These are phyloP conservation scores for Phlebopus sp. DNA, from an alignment of 1,284 basidiomycete species.

Conservation along the genomic window DNA sequence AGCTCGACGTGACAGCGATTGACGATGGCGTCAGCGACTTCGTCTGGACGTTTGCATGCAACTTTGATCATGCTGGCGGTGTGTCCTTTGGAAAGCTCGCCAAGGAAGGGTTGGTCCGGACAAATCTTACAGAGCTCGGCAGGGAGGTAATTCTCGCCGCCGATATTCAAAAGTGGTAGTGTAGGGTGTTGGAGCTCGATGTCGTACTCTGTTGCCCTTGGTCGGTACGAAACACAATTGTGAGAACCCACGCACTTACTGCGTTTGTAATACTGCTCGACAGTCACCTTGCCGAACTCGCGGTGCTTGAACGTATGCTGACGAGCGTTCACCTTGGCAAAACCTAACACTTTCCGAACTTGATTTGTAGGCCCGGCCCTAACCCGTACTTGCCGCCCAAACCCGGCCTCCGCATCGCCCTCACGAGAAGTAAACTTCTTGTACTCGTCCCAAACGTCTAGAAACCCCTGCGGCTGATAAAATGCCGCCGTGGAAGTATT, in stretches of 20 bases:
- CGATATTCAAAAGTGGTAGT: slow-evolving; percentile 61
- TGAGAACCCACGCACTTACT: slow-evolving; percentile 41
- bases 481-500: slow-evolving; percentile 79
- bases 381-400: slow-evolving; percentile 60
- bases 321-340: slow-evolving; percentile 45
- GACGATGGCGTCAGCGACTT: slow-evolving; percentile 61
- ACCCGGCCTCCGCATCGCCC: slow-evolving; percentile 46
- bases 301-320: slow-evolving; percentile 53
- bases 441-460: slow-evolving; percentile 54
- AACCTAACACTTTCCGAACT: slow-evolving; percentile 56
- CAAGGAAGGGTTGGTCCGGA: slow-evolving; percentile 68
- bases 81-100: slow-evolving; percentile 61
- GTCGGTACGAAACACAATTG: neutral
- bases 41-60: slow-evolving; percentile 65
- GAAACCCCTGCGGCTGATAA: slow-evolving; percentile 63
- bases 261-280: slow-evolving; percentile 59
- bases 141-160: slow-evolving; percentile 57
- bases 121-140: slow-evolving; percentile 69
- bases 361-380: slow-evolving; percentile 55
- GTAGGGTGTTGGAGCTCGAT: slow-evolving; percentile 48
- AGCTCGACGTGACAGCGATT: slow-evolving; percentile 55
- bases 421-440: slow-evolving; percentile 37
- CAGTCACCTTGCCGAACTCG: slow-evolving; percentile 49
- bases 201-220: slow-evolving; percentile 48
- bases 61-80: slow-evolving; percentile 66